Base-by-base conservation (phyloP, 2,329 filamentous ascomycete genomes). In the Penicillium sp. region DNA sequence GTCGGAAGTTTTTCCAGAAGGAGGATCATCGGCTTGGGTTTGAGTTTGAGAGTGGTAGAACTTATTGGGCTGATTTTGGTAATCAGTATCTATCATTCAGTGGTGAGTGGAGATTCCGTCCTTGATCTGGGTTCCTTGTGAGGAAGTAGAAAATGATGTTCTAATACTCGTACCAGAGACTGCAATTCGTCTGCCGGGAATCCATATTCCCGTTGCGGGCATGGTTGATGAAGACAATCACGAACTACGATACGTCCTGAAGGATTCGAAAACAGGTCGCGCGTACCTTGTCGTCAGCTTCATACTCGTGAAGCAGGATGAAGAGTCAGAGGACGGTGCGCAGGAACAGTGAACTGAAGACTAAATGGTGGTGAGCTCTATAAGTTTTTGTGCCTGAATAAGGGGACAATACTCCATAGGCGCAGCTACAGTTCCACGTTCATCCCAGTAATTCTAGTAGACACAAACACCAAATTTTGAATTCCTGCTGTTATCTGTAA, bases 41-140 rank as follows among this genome's bases (percentile, higher is more conserved):
- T 71, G 79, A 78, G 11, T 90, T 89, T 72, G 85, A 89, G 70
- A 79, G 80, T 53, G 87, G 86, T 0, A 79, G 86, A 64, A 78
- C 82, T 59, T 90, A 90, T 76, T 78, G 81, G 61, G 84, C 82
- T 65, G 88, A 91, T 74, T 98, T 99, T 76, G 96, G 89, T 77
- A 98, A 98, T 75, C 90, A 91, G 1, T 97, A 96, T 77, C 78
- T 99, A 49, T 92, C 96, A 76, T 97, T 98, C 75, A 89, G 88
- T 71, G 85, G 85, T 86, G 67, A 57, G 75, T 55, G 13, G 35
- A 19, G 1, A 38, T 7, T 28, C 14, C 19, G 16, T 45, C 14
- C 3, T 43, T 52, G 2, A 7, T 10, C 6, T 45, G 19, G 19
- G 19, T 33, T 6, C 7, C 13, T 28, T n/a, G 5, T 4, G n/a